Conservation (phyloP, 371 early-diverging fungal species). For the Massospora cicadina region DNA sequence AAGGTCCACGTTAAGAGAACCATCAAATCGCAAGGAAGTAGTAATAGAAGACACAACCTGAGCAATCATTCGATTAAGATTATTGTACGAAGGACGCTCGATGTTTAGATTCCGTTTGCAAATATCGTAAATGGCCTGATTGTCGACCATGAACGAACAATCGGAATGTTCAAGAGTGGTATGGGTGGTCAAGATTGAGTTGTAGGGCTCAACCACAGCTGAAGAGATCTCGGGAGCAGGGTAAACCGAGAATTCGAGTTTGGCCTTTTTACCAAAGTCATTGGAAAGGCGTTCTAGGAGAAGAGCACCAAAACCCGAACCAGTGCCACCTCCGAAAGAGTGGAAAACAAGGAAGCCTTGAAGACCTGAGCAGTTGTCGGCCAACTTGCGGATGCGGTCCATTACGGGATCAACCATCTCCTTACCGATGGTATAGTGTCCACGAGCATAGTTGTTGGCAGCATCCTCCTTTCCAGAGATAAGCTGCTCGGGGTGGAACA, state of each 20-base stretch:
- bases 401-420: constrained; percentile 92
- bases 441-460: constrained; percentile 99
- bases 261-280: constrained; percentile 97
- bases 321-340: constrained; percentile 98
- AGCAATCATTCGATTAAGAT: constrained; percentile 97
- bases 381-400: constrained; percentile 93
- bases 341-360: constrained; percentile 97
- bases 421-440: constrained; percentile 99
- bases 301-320: constrained; percentile 97
- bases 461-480: constrained; percentile 99
- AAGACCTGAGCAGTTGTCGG: constrained; percentile 94
- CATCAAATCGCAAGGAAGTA: constrained; percentile 96
- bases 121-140: constrained; percentile 98
- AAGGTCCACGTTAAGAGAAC: constrained; percentile 91
- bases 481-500: constrained; percentile 98
- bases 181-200: constrained; percentile 97
- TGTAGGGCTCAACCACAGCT: constrained; percentile 97
- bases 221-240: constrained; percentile 98
- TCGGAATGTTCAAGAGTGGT: constrained; percentile 97
- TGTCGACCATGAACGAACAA: constrained; percentile 99
- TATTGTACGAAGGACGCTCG: constrained; percentile 92
- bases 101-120: constrained; percentile 98
- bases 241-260: constrained; percentile 98
- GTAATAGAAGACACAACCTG: constrained; percentile 99
- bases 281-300: constrained; percentile 92